Percentiles rank a stretch among this genome's conserved stretches.
Conservation (phyloP, 2,329 filamentous ascomycete genomes). For the Phyllosticta ampelicida region DNA sequence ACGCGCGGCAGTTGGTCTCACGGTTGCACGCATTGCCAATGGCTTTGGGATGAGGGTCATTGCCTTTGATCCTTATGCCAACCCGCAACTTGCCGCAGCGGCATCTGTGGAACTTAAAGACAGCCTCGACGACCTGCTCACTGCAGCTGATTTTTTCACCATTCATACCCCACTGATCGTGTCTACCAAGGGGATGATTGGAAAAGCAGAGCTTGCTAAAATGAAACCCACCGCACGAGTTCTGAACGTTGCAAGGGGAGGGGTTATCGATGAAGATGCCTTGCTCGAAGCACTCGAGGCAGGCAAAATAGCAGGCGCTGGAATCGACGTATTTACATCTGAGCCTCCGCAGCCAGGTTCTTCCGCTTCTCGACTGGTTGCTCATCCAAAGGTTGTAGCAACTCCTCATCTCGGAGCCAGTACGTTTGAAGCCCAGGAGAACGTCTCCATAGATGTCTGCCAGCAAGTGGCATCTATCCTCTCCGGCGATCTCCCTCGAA, state of each 20-base stretch:
- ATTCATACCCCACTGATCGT: conserved; percentile 73
- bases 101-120: conserved; percentile 55
- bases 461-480: conserved; percentile 68
- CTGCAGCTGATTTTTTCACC: conserved; percentile 63
- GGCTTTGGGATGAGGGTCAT: conserved; percentile 67
- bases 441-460: conserved; percentile 73
- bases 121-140: conserved; percentile 50
- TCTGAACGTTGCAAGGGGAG: conserved; percentile 69
- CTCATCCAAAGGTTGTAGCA: conserved; percentile 61
- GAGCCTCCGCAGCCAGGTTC: conserved; percentile 56
- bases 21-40: conserved; percentile 67
- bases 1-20: conserved; percentile 53
- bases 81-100: conserved; percentile 56
- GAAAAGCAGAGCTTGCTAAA: conserved; percentile 50
- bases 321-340: conserved; percentile 67
- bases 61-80: conserved; percentile 69
- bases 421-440: conserved; percentile 74
- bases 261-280: conserved; percentile 68
- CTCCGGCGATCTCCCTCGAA: conserved; percentile 59
- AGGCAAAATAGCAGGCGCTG: conserved; percentile 64
- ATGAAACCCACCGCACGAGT: conserved; percentile 69
- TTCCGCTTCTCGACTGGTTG: conserved; percentile 51
- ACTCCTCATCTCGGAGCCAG: conserved; percentile 74
- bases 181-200: conserved; percentile 64
- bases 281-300: conserved; percentile 59